phyloP scores from a whole-genome alignment of 768 basidiomycete species.

The Trametes sanguinea region DNA sequence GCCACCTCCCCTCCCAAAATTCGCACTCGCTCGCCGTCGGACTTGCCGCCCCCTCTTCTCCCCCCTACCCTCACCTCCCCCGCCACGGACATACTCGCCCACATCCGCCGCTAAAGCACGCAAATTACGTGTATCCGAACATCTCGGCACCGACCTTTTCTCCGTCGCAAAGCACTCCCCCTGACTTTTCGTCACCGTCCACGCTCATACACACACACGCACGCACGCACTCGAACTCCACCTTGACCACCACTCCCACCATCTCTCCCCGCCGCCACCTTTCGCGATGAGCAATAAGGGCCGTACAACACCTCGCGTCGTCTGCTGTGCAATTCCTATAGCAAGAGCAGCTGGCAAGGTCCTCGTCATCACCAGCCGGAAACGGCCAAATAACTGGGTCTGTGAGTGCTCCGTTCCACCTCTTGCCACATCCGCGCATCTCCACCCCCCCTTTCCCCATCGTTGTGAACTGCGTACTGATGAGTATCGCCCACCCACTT shows the following conservation, averaged over 20 bases:
- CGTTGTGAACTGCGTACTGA: constrained; percentile 13
- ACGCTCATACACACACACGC: neutral
- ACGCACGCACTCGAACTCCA: neutral
- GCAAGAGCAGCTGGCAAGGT: constrained; percentile 72
- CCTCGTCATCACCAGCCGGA: constrained; percentile 82
- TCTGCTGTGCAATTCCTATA: constrained; percentile 90
- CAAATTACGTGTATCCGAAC: constrained; percentile 16
- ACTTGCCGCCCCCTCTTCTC: neutral
- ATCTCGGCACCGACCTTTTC: constrained; percentile 3
- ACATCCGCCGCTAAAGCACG: neutral
- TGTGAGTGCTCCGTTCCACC: constrained; percentile 59
- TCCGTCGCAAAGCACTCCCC: neutral
- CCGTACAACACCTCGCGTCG: constrained; percentile 77
- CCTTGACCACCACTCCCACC: constrained; percentile 2
- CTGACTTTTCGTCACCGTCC: constrained; percentile 13
- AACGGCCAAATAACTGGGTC: constrained; percentile 80
- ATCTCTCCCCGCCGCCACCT: neutral
- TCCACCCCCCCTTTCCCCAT: neutral
- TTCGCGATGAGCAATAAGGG: constrained; percentile 63
- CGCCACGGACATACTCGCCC: neutral
- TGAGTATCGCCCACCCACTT: constrained; percentile 6
- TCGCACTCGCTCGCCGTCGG: constrained; percentile 1
- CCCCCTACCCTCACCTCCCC: neutral
- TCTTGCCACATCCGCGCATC: constrained; percentile 3
- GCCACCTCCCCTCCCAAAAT: neutral